A percentile compares a stretch with the other conserved stretches of the same genome.
These are phyloP conservation scores for Blastomyces gilchristii DNA, from an alignment of 2,329 filamentous ascomycete species.

Conservation along the genomic window DNA sequence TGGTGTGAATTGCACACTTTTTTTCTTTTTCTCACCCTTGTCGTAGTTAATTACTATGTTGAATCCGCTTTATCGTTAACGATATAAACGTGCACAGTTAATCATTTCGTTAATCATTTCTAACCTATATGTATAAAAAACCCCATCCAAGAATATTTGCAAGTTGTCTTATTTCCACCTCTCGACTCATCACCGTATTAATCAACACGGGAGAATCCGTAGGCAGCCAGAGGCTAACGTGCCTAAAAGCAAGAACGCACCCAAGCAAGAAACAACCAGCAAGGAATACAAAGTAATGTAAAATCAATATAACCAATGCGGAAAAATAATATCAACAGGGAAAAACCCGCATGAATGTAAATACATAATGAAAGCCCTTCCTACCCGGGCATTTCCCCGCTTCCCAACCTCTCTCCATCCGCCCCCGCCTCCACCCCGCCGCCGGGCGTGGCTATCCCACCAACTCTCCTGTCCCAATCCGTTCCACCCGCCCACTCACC, in stretches of 20 bases:
- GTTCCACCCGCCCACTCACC: not conserved
- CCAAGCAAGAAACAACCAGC: not conserved
- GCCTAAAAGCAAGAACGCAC: too few species aligned
- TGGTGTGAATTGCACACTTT: too few species aligned
- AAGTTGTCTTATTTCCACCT: not conserved
- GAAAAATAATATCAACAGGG: not conserved
- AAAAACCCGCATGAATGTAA: not conserved
- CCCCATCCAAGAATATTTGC: not conserved
- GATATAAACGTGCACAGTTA: not conserved
- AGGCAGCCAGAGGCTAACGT: too few species aligned
- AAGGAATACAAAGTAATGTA: not conserved
- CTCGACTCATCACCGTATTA: not conserved
- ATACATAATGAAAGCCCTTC: not conserved
- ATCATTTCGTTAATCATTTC: not conserved
- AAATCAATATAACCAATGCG: not conserved
- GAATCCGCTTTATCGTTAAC: not conserved
- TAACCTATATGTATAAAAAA: not conserved
- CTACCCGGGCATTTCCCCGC: not conserved
- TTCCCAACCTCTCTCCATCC: too few species aligned
- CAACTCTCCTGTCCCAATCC: not conserved
- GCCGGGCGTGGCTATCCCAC: not conserved
- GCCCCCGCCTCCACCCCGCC: too few species aligned
- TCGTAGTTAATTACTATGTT: not conserved
- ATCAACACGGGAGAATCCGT: not conserved
- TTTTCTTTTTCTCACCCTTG: not conserved